Evolutionary conservation across 495 filamentous ascomycete species (phyloP).

Genomic region (Penicillium psychrofluorescens): DNA sequence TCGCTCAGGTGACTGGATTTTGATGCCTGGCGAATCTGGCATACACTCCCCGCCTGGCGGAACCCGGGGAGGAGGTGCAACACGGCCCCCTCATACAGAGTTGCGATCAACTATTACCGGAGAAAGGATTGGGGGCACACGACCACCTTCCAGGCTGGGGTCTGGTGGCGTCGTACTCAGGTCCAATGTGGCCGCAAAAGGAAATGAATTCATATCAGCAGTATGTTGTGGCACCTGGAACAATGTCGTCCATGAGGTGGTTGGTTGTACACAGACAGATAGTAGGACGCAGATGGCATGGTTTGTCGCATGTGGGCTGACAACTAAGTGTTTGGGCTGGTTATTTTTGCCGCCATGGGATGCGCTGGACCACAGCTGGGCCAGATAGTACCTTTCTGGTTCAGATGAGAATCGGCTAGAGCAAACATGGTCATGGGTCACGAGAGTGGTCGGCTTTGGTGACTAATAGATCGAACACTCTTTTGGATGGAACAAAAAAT

Average conservation of each 20-base stretch:
- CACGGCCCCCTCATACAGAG: constrained; percentile 2
- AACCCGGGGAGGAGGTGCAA: neutral
- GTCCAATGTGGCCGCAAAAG: too few species aligned
- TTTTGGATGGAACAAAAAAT: too few species aligned
- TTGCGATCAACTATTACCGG: constrained; percentile 4
- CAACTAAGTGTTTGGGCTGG: neutral
- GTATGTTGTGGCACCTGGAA: too few species aligned
- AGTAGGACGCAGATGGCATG: constrained; percentile 10
- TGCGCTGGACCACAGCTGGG: neutral
- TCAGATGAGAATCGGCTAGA: too few species aligned
- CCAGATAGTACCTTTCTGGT: too few species aligned
- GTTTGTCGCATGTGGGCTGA: constrained; percentile 9
- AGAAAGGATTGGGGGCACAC: neutral
- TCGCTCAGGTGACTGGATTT: constrained; percentile 18
- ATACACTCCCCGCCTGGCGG: neutral
- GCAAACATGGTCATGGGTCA: neutral
- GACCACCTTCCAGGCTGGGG: too few species aligned
- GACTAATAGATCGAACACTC: neutral
- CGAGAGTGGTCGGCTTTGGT: neutral
- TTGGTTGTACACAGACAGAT: neutral
- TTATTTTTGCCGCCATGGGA: constrained; percentile 7
- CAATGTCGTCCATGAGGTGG: too few species aligned
- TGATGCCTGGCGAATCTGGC: constrained; percentile 16
- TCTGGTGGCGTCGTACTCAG: too few species aligned
- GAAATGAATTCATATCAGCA: too few species aligned